Evolutionary conservation across 495 filamentous ascomycete genomes (phyloP).

Genomic region (Aspergillus coremiiformis): DNA sequence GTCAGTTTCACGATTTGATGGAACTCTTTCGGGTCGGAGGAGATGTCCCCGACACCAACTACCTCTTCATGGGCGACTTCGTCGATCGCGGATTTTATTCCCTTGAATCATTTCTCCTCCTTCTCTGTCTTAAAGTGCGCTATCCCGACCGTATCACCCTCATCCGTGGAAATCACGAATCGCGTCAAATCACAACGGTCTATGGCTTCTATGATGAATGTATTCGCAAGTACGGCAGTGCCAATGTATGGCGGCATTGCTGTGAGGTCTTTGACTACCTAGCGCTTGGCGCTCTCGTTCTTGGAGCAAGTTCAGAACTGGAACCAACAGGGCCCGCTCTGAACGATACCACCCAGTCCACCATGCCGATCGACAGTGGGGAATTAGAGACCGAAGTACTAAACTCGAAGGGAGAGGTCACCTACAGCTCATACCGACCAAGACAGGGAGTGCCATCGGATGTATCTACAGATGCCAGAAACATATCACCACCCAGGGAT

Average conservation of each 20-base stretch:
- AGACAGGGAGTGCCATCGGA: conserved; percentile 30
- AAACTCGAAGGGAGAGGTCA: conserved; percentile 70
- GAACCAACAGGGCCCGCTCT: conserved; percentile 37
- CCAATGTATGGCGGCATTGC: conserved; percentile 97
- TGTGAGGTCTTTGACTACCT: conserved; percentile 99
- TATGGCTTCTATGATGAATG: conserved; percentile 99
- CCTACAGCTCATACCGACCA: conserved; percentile 58
- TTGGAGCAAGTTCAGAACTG: conserved; percentile 75
- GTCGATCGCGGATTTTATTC: conserved; percentile 98
- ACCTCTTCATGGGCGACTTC: conserved; percentile 98
- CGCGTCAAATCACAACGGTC: conserved; percentile 92
- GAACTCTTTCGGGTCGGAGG: conserved; percentile 95
- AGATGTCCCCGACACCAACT: conserved; percentile 94
- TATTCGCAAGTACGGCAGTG: conserved; percentile 91
- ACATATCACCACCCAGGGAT: conserved; percentile 39
- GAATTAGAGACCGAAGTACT: conserved; percentile 89
- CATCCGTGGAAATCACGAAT: conserved; percentile 96
- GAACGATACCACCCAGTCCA: conserved; percentile 41
- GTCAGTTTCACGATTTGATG: conserved; percentile 98
- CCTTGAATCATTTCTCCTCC: conserved; percentile 88
- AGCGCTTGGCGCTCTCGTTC: conserved; percentile 86
- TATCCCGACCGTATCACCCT: conserved; percentile 97
- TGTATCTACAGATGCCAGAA: conserved; percentile 28
- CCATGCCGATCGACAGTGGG: conserved; percentile 46
- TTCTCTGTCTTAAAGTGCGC: conserved; percentile 92